Evolutionary conservation across 176 grass and related monocot species (phyloP).

Genomic region (Themeda triandra): DNA sequence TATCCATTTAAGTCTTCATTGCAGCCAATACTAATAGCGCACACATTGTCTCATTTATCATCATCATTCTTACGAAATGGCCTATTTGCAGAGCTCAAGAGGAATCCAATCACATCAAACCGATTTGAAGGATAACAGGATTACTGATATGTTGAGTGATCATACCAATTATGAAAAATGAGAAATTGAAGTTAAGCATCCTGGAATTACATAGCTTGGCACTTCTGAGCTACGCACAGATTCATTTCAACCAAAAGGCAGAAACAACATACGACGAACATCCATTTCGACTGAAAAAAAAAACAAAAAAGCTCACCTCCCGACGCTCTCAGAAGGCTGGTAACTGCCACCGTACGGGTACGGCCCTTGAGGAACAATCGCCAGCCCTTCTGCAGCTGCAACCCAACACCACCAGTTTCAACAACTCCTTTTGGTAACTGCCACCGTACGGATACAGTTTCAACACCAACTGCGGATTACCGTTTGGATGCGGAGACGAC

Average conservation of each 20-base stretch:
- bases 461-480: neutral
- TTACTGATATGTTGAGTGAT: neutral
- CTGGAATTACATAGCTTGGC: neutral
- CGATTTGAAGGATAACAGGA: neutral
- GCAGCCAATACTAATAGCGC: neutral
- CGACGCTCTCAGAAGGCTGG: constrained; percentile 45
- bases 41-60: neutral
- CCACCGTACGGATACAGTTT: no score
- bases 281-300: neutral
- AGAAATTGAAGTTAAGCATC: neutral
- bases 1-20: neutral
- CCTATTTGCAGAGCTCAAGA: neutral
- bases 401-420: neutral
- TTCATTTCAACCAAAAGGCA: neutral
- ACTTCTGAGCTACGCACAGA: neutral
- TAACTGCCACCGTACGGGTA: constrained; percentile 43
- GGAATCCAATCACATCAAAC: neutral
- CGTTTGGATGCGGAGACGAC: neutral
- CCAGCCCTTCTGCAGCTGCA: neutral
- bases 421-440: neutral
- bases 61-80: neutral
- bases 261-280: neutral
- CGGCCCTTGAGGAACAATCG: constrained; percentile 53
- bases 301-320: constrained; percentile 37
- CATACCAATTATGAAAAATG: neutral